Evolutionary conservation across 2,329 filamentous ascomycete genomes (phyloP), one percentile per base, ranked within the genome.

Genomic region (Berkeleyomyces rouxiae): DNA sequence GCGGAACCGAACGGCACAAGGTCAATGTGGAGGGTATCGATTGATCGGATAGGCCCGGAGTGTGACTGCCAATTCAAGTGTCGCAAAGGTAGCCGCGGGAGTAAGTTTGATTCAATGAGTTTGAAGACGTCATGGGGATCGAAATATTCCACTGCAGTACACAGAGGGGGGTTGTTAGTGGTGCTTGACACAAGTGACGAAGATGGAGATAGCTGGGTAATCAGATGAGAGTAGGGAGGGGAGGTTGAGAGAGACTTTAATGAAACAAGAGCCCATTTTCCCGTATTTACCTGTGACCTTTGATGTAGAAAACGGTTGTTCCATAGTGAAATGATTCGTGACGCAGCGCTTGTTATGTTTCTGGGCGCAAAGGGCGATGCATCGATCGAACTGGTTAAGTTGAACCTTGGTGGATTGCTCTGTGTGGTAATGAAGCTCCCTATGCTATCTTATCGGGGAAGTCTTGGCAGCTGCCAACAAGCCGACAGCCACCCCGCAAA

Each of bases 11-110:
- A 77, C 6, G 85, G 81, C n/a, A 91, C 78, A 64, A 97, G 84
- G 66, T 96, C 90, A 69, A 97, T 83, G 70, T 96, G 90, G 47
- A 99, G 82, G 10, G 90, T 91, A 70, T 90, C 87, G 72, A 99
- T 99, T 11, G 93, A 96, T 67, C 93, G 87, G 43, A 97, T 77
- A 2, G 93, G 93, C 0, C 93, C 87, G 37, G 87, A 86, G 65
- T 95, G 89, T 11, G 93, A 96, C 73, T 97, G 95, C 93, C 93
- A 99, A 71, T 97, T 90, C 55, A 99, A 83, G 70, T 97, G 95
- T 67, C 85, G 87, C 44, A 99, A 79, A 42, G 93, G 93, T 0
- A 97, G 79, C 62, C 88, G 86, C 49, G 87, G 79, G 47, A 87
- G 79, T 64, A 99, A 78, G 64, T 91, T 84, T 2, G 88, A 83